Evolutionary conservation across 2,329 filamentous ascomycete genomes (phyloP).

Genomic region (Gremmenia infestans): DNA sequence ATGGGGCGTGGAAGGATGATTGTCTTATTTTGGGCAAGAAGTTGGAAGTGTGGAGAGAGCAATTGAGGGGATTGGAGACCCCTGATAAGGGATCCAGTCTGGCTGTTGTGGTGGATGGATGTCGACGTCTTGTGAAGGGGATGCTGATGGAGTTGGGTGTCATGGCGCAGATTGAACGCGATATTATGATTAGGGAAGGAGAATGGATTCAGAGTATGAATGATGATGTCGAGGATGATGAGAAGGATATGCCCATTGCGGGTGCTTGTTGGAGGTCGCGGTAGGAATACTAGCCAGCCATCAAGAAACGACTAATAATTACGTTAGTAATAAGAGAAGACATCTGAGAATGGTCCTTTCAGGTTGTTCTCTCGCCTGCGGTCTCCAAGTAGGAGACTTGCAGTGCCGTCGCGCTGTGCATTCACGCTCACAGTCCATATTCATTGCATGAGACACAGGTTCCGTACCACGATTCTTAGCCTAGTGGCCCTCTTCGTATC

Average conservation of each 20-base stretch:
- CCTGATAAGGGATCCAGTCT: conserved; percentile 36
- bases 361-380: no score
- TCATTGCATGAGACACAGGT: no score
- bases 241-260: conserved; percentile 18
- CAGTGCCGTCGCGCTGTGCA: no score
- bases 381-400: no score
- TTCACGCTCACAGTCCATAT: no score
- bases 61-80: conserved; percentile 43
- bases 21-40: conserved; percentile 46
- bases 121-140: conserved; percentile 45
- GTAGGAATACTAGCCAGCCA: not conserved
- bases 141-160: conserved; percentile 59
- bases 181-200: conserved; percentile 51
- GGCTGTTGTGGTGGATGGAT: conserved; percentile 43
- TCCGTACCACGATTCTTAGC: no score
- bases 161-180: conserved; percentile 58
- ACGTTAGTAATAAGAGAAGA: no score
- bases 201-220: conserved; percentile 55
- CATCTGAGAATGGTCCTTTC: no score
- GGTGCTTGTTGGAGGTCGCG: conserved; percentile 30
- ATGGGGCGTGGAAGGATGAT: conserved; percentile 55
- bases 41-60: conserved; percentile 49
- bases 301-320: not conserved
- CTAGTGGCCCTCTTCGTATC: no score
- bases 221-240: conserved; percentile 31